Evolutionary conservation across 768 basidiomycete genomes (phyloP), one percentile per base, ranked within the genome.

Genomic region (Calvatia gigantea): DNA sequence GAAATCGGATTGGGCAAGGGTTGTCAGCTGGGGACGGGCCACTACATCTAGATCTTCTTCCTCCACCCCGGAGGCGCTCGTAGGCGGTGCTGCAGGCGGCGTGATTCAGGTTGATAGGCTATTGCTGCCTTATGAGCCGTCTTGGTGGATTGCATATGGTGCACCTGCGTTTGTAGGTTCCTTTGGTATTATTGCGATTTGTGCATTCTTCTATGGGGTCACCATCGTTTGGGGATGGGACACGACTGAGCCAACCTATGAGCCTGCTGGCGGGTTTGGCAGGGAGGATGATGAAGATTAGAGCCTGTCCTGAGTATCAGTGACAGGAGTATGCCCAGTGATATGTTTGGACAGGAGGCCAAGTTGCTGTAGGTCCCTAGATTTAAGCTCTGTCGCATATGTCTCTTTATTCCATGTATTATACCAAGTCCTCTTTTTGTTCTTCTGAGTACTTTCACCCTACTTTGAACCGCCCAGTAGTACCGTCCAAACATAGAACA

Each of bases 31-130:
- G 85, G 91, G 90, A 37, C 84, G 90, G 42, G 84, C 87, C 42
- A 89, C 89, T 29, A 83, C 82, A 6, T 56, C 54, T 0, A 47
- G 46, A 21, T 28, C 35, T 9, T 3, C 32, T 14, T 32, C 43
- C 7, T 35, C 42, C 6, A 27, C 27, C 28, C 28, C 17, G 2
- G 39, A 33, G 5, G 29, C 43, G 21, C 25, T 49, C 17, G 46
- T 41, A 4, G 83, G 82, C 9, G 75, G 77, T 11, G 84, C 88
- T 32, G 85, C 82, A 0, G 96, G 95, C 0, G 96, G 96, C 3
- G 92, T 98, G 35, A 80, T 98, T 56, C 81, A 87, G 70, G 89
- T 98, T 57, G 91, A 97, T 73, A 77, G 78, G 38, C 76, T 98
- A 11, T 73, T 99, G 51, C 65, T 85, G 21, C 97, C 97, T 31